Base-by-base conservation (phyloP, 1,284 basidiomycete species). In the Ganoderma resinaceum region DNA sequence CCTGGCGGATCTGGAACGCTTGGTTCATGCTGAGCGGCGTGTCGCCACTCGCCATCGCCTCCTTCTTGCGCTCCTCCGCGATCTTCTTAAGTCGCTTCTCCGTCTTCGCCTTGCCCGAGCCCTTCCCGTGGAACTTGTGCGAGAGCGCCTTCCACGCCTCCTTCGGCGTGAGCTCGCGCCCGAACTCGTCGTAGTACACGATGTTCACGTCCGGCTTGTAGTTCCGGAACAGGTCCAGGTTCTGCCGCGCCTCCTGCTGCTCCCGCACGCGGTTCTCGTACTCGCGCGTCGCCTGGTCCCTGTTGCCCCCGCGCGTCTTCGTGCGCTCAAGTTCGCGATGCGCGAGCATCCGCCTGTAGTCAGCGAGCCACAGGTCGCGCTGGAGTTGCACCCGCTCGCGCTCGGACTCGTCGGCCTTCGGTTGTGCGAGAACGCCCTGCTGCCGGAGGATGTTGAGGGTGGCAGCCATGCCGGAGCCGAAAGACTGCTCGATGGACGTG, bases 191-290 rank as follows among this genome's bases (percentile, higher is more conserved):
- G 74, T 97, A 93, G 80, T 99, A 99, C 68, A 94, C 93, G 77
- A 99, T 95, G 72, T 97, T 95, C 75, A 99, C 88, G 80, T 98
- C 96, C 1, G 98, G 98, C 81, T 97, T 98, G 86, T 99, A 99
- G 78, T 93, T 88, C 81, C 92, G 94, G 87, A 94, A 99, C 61
- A 89, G 80, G 46, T 98, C 95, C 74, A 96, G 82, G 58, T 90
- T 89, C 35, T 93, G 89, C 52, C 94, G 89, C 9, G 96, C 94
- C 73, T 98, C 96, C 73, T 95, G 92, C 78, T 96, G 91, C 77
- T 99, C 98, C 33, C 97, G 90, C 74, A 92, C 79, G 66, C 95
- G 89, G 78, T 98, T 98, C 81, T 98, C 96, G 78, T 95, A 96
- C 81, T 99, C 98, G 66, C 97, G 89, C 70, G 95, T 93, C 26